Conservation (phyloP, 495 filamentous ascomycete species). For the Aspergillus baeticus region DNA sequence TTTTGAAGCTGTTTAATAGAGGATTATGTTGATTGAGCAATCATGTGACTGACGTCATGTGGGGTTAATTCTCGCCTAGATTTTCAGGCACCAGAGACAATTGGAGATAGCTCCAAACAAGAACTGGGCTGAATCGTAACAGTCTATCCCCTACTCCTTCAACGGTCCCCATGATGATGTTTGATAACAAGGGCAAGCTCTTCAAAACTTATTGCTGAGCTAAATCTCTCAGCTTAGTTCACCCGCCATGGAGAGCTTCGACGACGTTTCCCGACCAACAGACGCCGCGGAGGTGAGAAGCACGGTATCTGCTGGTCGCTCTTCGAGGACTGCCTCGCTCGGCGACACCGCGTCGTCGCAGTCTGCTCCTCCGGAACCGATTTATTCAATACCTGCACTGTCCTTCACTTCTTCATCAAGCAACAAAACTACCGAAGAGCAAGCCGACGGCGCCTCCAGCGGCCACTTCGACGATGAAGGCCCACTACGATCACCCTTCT, state of each 20-base stretch:
- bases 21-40: background rate
- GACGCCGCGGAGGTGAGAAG: slow-evolving; percentile 17
- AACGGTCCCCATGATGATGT: too few relatives aligned
- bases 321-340: slow-evolving; percentile 18
- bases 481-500: slow-evolving; percentile 17
- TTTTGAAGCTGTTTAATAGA: background rate
- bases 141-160: too few relatives aligned
- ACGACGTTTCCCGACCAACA: slow-evolving; percentile 28
- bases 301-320: slow-evolving; percentile 10
- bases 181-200: background rate
- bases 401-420: slow-evolving; percentile 16
- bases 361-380: slow-evolving; percentile 10
- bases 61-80: background rate
- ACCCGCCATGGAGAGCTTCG: slow-evolving; percentile 39
- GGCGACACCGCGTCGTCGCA: slow-evolving; percentile 14
- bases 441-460: slow-evolving; percentile 8
- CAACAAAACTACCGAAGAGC: slow-evolving; percentile 16
- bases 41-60: slow-evolving; percentile 1
- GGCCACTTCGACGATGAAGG: slow-evolving; percentile 19
- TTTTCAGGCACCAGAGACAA: background rate
- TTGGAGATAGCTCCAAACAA: background rate
- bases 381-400: slow-evolving; percentile 8
- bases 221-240: background rate
- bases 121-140: background rate
- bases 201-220: background rate